These are phyloP conservation scores for Neonectria neomacrospora DNA, from an alignment of 2,329 filamentous ascomycete genomes.

Conservation along the genomic window DNA sequence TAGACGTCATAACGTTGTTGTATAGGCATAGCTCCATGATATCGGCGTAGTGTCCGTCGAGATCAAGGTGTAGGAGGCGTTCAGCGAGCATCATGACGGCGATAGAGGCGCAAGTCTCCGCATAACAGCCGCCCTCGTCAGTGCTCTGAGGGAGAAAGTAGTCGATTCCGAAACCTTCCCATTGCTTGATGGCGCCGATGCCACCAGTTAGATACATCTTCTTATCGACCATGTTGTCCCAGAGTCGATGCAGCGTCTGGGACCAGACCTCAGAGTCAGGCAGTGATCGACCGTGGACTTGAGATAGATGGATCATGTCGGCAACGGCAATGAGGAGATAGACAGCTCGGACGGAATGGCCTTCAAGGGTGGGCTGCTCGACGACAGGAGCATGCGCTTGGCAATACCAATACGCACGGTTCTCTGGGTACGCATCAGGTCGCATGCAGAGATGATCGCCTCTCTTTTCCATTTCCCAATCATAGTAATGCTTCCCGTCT, in stretches of 20 bases:
- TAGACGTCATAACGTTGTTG: constrained; percentile 68
- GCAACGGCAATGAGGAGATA: constrained; percentile 68
- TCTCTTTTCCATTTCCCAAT: constrained; percentile 61
- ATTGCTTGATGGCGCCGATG: constrained; percentile 60
- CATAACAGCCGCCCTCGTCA: constrained; percentile 71
- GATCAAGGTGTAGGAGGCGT: constrained; percentile 63
- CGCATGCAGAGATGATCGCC: constrained; percentile 60
- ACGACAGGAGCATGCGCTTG: constrained; percentile 67
- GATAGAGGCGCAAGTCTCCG: constrained; percentile 70
- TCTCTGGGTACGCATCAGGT: constrained; percentile 59
- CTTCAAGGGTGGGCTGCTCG: constrained; percentile 55
- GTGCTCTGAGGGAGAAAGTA: constrained; percentile 62
- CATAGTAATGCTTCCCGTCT: constrained; percentile 70
- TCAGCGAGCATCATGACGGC: constrained; percentile 71
- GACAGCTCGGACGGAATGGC: constrained; percentile 69
- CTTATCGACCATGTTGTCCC: constrained; percentile 68
- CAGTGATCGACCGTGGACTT: constrained; percentile 34
- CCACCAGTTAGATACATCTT: constrained; percentile 74
- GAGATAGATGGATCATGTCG: constrained; percentile 60
- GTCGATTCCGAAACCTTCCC: constrained; percentile 36
- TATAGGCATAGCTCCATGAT: constrained; percentile 71
- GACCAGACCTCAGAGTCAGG: constrained; percentile 44
- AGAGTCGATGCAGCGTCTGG: constrained; percentile 59
- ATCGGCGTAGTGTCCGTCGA: constrained; percentile 65
- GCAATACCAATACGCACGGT: constrained; percentile 59